These are phyloP conservation scores for Hirsutella minnesotensis DNA, from an alignment of 2,329 filamentous ascomycete species.

Conservation along the genomic window DNA sequence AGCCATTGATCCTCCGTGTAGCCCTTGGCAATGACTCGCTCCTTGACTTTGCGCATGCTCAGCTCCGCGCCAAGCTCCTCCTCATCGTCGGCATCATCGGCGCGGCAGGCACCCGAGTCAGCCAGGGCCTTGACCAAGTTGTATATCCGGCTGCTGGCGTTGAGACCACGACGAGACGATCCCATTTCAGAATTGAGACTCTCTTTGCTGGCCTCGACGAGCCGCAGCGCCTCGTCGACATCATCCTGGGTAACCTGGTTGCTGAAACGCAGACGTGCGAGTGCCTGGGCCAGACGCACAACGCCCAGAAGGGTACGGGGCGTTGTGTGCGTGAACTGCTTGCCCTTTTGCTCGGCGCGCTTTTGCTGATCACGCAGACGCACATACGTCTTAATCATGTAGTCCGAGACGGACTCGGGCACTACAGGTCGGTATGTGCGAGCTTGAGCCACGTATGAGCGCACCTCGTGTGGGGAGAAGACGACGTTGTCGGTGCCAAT, in stretches of 20 bases:
- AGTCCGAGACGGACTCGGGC: slow-evolving; percentile 77
- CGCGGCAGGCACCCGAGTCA: slow-evolving; percentile 73
- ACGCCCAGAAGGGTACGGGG: slow-evolving; percentile 88
- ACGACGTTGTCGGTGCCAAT: slow-evolving; percentile 49
- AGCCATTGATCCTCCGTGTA: slow-evolving; percentile 93
- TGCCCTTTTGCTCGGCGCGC: slow-evolving; percentile 79
- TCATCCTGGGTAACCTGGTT: slow-evolving; percentile 79
- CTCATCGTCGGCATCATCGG: slow-evolving; percentile 50
- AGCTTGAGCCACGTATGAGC: slow-evolving; percentile 89
- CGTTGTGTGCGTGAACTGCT: slow-evolving; percentile 88
- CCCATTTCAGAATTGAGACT: slow-evolving; percentile 64
- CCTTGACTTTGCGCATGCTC: slow-evolving; percentile 77
- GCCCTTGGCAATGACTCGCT: slow-evolving; percentile 87
- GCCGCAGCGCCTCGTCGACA: slow-evolving; percentile 84
- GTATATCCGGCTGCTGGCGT: slow-evolving; percentile 82
- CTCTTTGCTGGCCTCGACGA: slow-evolving; percentile 89
- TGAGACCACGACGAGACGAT: slow-evolving; percentile 54
- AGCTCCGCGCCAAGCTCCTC: slow-evolving; percentile 52
- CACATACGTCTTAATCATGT: slow-evolving; percentile 95
- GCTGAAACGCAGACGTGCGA: slow-evolving; percentile 84
- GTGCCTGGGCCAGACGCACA: slow-evolving; percentile 82
- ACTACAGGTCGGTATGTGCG: slow-evolving; percentile 81
- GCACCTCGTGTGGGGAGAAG: slow-evolving; percentile 85
- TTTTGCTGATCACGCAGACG: slow-evolving; percentile 87
- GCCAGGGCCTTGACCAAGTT: slow-evolving; percentile 84